A percentile compares a stretch with the other conserved stretches of the same genome.
phyloP scores from a whole-genome alignment of 176 grass and related monocot genomes.

The Poa pratensis region DNA sequence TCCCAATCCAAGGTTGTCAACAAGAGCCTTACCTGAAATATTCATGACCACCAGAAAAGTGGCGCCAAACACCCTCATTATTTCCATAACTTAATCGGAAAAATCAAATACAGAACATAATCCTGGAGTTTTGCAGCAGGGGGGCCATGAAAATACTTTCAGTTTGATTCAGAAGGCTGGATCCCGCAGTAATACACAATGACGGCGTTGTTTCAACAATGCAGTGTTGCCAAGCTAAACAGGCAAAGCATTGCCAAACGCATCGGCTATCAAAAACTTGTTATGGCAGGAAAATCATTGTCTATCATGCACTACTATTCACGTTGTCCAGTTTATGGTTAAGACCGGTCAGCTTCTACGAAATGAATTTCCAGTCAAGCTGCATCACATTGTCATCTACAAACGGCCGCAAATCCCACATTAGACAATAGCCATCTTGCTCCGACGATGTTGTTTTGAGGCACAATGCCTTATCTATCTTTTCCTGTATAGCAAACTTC shows the following conservation, averaged over 20 bases:
- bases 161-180: background rate
- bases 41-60: background rate
- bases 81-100: background rate
- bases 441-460: slow-evolving; percentile 47
- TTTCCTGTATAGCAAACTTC: slow-evolving; percentile 43
- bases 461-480: slow-evolving; percentile 43
- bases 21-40: too few relatives aligned
- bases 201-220: too few relatives aligned
- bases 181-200: background rate
- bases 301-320: too few relatives aligned
- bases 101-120: background rate
- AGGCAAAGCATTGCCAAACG: too few relatives aligned
- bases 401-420: slow-evolving; percentile 64
- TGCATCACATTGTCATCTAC: slow-evolving; percentile 50
- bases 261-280: too few relatives aligned
- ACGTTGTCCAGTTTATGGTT: too few relatives aligned
- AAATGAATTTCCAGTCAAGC: slow-evolving; percentile 45
- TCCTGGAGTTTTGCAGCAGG: background rate
- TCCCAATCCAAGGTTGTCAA: too few relatives aligned
- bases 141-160: background rate
- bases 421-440: slow-evolving; percentile 55
- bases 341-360: too few relatives aligned
- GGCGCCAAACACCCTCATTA: background rate
- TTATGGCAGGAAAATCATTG: too few relatives aligned
- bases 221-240: background rate